These are phyloP conservation scores for Cryphonectria japonica DNA, from an alignment of 2,329 filamentous ascomycete genomes.

Conservation along the genomic window DNA sequence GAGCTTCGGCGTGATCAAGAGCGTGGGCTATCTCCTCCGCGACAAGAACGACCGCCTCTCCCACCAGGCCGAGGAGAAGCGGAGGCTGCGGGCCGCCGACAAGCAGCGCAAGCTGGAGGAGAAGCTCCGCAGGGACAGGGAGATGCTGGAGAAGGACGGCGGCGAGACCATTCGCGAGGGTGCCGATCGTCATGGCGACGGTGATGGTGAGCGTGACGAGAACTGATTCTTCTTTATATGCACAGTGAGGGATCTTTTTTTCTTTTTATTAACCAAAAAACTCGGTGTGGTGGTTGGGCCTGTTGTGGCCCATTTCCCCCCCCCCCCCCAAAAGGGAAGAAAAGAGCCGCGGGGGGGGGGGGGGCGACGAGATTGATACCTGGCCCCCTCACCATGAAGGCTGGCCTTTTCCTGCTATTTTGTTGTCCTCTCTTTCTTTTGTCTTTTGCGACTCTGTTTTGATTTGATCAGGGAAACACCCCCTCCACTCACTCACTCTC, in stretches of 20 bases:
- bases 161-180: conserved; percentile 4
- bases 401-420: not conserved
- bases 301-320: too few species aligned
- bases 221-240: not conserved
- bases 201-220: not conserved
- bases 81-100: conserved; percentile 38
- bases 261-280: too few species aligned
- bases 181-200: not conserved
- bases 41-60: conserved; percentile 43
- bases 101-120: conserved; percentile 37
- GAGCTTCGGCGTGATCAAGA: conserved; percentile 38
- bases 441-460: conserved; percentile 5
- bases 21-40: conserved; percentile 41
- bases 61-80: conserved; percentile 37
- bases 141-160: conserved; percentile 21
- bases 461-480: not conserved
- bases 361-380: conserved; percentile 8
- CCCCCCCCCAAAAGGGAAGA: not conserved
- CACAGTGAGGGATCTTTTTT: too few species aligned
- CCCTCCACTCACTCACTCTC: conserved; percentile 13
- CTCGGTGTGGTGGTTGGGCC: too few species aligned
- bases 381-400: not conserved
- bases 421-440: not conserved
- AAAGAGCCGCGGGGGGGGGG: not conserved
- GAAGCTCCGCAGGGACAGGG: conserved; percentile 22